Conservation (phyloP, 148 eudicot genomes). For the Limonium bicolor region DNA sequence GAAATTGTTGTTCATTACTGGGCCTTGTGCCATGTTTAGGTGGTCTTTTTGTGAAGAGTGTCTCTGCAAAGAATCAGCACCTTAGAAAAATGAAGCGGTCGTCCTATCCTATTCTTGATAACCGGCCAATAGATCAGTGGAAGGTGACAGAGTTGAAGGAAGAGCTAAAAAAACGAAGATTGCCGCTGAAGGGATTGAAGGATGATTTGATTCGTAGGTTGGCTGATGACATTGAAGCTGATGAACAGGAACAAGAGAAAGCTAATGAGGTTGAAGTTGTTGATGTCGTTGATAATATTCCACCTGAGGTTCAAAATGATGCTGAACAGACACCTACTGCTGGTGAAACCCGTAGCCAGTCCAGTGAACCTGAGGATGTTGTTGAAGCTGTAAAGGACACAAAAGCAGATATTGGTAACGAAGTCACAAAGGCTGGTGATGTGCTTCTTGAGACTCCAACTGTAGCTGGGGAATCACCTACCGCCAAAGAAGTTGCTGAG, state of each 20-base stretch:
- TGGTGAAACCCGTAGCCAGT: slow-evolving; percentile 1
- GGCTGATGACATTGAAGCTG: slow-evolving; percentile 57
- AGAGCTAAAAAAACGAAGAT: slow-evolving; percentile 73
- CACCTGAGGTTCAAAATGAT: slow-evolving; percentile 11
- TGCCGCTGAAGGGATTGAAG: slow-evolving; percentile 67
- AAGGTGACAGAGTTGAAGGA: slow-evolving; percentile 86
- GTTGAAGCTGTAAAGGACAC: background rate
- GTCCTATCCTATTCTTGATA: slow-evolving; percentile 43
- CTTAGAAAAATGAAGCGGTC: slow-evolving; percentile 25
- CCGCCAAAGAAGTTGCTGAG: slow-evolving; percentile 11
- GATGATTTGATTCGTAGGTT: slow-evolving; percentile 61
- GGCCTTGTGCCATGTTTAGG: too few relatives aligned
- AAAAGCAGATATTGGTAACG: background rate
- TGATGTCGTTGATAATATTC: slow-evolving; percentile 6
- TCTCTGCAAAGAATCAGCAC: too few relatives aligned
- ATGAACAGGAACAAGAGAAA: slow-evolving; percentile 35
- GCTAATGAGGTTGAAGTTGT: too few relatives aligned
- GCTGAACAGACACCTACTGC: background rate
- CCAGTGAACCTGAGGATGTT: slow-evolving; percentile 1
- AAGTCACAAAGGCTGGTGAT: background rate
- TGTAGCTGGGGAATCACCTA: slow-evolving; percentile 9
- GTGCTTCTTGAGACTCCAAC: too few relatives aligned
- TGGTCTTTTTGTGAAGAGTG: too few relatives aligned
- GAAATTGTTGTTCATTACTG: too few relatives aligned
- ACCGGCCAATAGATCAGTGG: slow-evolving; percentile 80